Base-by-base conservation (phyloP, 305 asterid genomes). In the Nicotiana rustica region DNA sequence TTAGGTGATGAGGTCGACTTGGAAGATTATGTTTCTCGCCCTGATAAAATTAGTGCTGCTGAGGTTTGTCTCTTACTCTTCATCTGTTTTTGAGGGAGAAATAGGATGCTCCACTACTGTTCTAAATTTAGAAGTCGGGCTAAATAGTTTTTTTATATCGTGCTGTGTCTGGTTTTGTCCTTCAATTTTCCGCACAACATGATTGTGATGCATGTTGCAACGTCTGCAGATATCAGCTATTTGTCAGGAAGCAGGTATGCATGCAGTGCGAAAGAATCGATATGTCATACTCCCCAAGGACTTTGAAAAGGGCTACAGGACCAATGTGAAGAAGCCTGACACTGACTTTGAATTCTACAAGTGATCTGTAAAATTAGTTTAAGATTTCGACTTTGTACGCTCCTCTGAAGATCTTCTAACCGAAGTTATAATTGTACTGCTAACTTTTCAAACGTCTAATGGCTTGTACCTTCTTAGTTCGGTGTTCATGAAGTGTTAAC, bases 241-340 rank as follows among this genome's bases (percentile, higher is more conserved):
- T 67, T 96, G 98, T 85, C 99, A 96, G 88, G 99, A 96, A 88
- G 98, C 99, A 18, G 99, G 99, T 19, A 96, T 96, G 99, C 98
- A 88, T 35, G 99, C 99, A 10, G 98, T 94, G 49, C 91, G 98
- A 60, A 96, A 96, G 94, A 96, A 94, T 81, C 92, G 99, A 17
- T 96, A 96, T 60, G 96, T 96, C 4, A 94, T 96, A 80, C 93
- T 96, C 38, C 97, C 99, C 76, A 95, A 95, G 85, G 99, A 95
- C 86, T 94, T 95, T 33, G 97, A 95, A 86, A 95, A 95, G 91
- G 99, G 99, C 64, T 95, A 95, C 90, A 87, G 97, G 78, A 82
- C 98, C 83, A 95, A 95, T 49, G 99, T 95, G n/a, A 95, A 94
- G 93, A 95, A 95, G 91, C 98, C 99, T 0, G 98, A 94, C 86